A percentile compares a stretch with the other conserved stretches of the same genome.
Evolutionary conservation across 2,329 filamentous ascomycete species (phyloP).

Genomic region (Colletotrichum truncatum): DNA sequence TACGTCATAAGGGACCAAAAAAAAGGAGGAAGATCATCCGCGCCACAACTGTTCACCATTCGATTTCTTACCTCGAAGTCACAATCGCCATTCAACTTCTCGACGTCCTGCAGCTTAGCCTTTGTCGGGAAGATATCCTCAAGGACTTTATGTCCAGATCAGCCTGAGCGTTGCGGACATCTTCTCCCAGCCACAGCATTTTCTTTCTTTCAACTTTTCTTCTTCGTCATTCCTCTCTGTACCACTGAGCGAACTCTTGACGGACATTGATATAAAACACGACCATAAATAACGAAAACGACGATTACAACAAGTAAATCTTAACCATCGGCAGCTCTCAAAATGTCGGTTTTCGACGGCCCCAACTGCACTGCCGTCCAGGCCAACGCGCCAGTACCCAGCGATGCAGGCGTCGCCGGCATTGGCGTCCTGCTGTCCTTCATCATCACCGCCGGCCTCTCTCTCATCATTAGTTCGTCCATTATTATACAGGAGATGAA

Average conservation of each 20-base stretch:
- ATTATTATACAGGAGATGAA: slow-evolving; percentile 65
- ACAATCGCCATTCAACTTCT: not conserved
- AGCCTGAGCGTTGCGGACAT: too few relatives aligned
- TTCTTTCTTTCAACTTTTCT: too few relatives aligned
- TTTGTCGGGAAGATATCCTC: too few relatives aligned
- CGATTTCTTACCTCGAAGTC: not conserved
- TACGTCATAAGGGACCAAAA: slow-evolving; percentile 24
- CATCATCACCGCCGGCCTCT: slow-evolving; percentile 69
- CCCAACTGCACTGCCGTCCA: slow-evolving; percentile 3
- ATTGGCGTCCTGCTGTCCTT: slow-evolving; percentile 71
- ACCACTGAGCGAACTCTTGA: not conserved
- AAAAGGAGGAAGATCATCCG: not conserved
- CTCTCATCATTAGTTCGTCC: slow-evolving; percentile 62
- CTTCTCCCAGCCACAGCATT: too few relatives aligned
- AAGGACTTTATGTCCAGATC: too few relatives aligned
- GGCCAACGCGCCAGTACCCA: slow-evolving; percentile 50
- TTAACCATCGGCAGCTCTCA: not conserved
- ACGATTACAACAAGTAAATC: not conserved
- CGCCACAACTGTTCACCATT: not conserved
- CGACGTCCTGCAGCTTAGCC: too few relatives aligned
- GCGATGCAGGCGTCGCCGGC: slow-evolving; percentile 67
- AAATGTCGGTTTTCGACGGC: slow-evolving; percentile 7
- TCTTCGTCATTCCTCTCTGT: too few relatives aligned
- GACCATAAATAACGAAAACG: not conserved
- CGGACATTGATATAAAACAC: not conserved